phyloP scores from a whole-genome alignment of 805 yeast genomes.

The Saccharomycopsis vini region DNA sequence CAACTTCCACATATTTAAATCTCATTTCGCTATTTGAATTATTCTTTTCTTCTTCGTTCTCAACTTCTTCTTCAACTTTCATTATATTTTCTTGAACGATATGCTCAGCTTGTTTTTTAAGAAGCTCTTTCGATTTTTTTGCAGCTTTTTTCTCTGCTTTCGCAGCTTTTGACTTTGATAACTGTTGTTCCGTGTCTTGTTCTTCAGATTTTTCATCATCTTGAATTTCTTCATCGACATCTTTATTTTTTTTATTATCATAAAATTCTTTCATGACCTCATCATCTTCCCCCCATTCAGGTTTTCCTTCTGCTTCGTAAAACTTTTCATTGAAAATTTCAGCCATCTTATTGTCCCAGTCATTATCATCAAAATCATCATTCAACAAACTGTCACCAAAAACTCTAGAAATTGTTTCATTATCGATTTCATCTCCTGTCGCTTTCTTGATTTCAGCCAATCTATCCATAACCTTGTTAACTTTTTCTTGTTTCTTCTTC shows the following conservation, averaged over 20 bases:
- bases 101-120: conserved; percentile 62
- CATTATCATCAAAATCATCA: conserved; percentile 81
- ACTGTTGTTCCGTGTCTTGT: conserved; percentile 28
- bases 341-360: conserved; percentile 84
- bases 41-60: conserved; percentile 38
- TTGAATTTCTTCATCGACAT: conserved; percentile 26
- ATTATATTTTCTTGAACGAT: conserved; percentile 69
- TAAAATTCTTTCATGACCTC: conserved; percentile 38
- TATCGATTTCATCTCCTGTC: conserved; percentile 55
- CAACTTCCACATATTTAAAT: conserved; percentile 87
- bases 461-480: conserved; percentile 69
- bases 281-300: conserved; percentile 59
- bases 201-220: conserved; percentile 15
- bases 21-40: conserved; percentile 39
- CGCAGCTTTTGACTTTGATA: conserved; percentile 47
- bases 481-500: conserved; percentile 66
- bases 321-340: conserved; percentile 80
- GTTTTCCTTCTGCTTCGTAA: conserved; percentile 54
- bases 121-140: conserved; percentile 52
- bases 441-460: conserved; percentile 55
- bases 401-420: conserved; percentile 50
- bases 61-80: conserved; percentile 60
- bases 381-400: conserved; percentile 71
- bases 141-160: conserved; percentile 47
- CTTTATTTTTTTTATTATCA: conserved; percentile 26